Evolutionary conservation across 179 eudicot species (phyloP), one percentile per base, ranked within the genome.

Genomic region (Gypsophila paniculata): DNA sequence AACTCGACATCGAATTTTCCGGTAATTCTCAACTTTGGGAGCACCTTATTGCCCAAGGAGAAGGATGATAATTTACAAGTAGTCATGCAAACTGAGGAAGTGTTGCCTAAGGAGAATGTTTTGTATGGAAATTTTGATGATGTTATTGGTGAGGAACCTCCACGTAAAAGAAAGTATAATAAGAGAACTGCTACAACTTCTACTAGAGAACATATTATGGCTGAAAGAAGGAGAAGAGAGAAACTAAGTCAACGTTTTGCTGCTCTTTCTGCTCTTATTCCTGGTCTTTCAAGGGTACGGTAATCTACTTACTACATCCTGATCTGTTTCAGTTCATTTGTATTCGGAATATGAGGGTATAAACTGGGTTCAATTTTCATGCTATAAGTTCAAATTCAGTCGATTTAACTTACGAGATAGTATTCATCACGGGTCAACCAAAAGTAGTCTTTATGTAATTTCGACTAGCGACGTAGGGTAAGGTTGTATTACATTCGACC

Each of bases 261-360:
- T 17, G 76, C 76, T 14, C 76, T 73, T 59, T 73, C 76, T 34
- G 76, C 76, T 54, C 60, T 73, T 53, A 42, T 73, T 23, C 76
- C 76, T 14, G 70, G 42, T 11, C 76, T 73, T 32, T 64, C 65
- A 36, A 73, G 26, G 76, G 55, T 55, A 68, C 42, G 66, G 18
- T 51, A 51, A n/a, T 51, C 55, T 53, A 80, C 63, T 7, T 17
- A n/a, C n/a, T n/a, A n/a, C 72, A 11, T 0, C 9, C 25, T 15
- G 8, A 4, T 44, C 11, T 9, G 11, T 44, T 44, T 44, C 42
- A 36, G 42, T 69, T 1, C n/a, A 52, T 69, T 34, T 0, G 2
- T 2, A 32, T 54, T 69, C 29, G 6, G 8, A 26, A 36, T 36
- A 2, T 36, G 42, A 36, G 5, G 42, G n/a, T n/a, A n/a, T n/a